A percentile compares a stretch with the other conserved stretches of the same genome.
Conservation (phyloP, 2,329 filamentous ascomycete species). For the Scedosporium minutisporum region DNA sequence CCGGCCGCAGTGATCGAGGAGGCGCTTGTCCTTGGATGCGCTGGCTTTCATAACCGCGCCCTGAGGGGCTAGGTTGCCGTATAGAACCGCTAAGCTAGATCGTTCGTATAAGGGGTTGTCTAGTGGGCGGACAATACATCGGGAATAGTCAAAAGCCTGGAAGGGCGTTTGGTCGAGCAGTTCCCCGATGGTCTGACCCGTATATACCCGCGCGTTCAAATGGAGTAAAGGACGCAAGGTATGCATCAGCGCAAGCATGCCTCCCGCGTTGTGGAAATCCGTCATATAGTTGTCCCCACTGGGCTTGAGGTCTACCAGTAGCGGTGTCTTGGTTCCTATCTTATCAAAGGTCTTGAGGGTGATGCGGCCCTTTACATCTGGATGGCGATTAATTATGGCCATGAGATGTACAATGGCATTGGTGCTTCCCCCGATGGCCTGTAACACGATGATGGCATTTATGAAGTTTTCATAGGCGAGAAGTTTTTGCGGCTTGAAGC, state of each 20-base stretch:
- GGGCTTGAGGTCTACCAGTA: conserved; percentile 79
- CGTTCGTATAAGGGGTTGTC: conserved; percentile 54
- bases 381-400: conserved; percentile 68
- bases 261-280: conserved; percentile 81
- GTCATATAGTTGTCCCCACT: conserved; percentile 82
- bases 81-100: conserved; percentile 73
- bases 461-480: conserved; percentile 69
- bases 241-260: conserved; percentile 73
- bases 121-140: background rate
- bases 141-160: conserved; percentile 44
- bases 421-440: conserved; percentile 78
- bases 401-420: conserved; percentile 82
- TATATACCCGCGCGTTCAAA: conserved; percentile 71
- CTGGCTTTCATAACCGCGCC: conserved; percentile 89
- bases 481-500: conserved; percentile 60
- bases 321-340: conserved; percentile 66
- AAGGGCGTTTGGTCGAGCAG: conserved; percentile 67
- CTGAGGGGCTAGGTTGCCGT: conserved; percentile 72
- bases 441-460: conserved; percentile 78
- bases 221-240: conserved; percentile 67
- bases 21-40: conserved; percentile 62
- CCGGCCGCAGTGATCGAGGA: conserved; percentile 34
- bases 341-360: conserved; percentile 70
- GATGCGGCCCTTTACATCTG: conserved; percentile 51
- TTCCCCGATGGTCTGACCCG: conserved; percentile 71